Evolutionary conservation across 768 basidiomycete species (phyloP), one percentile per base, ranked within the genome.

Genomic region (Lenzites betulinus): DNA sequence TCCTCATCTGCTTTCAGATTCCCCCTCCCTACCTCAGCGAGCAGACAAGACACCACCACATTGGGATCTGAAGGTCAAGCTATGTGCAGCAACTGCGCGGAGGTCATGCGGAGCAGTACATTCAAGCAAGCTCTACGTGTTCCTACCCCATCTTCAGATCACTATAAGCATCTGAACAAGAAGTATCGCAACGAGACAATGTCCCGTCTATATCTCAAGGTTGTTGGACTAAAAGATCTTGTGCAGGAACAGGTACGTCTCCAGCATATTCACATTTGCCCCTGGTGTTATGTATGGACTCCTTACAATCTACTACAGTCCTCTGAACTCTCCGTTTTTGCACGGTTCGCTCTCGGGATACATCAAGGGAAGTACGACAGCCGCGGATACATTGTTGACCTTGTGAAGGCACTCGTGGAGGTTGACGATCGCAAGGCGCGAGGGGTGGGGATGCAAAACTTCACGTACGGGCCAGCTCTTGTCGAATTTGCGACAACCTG

Each of bases 401-500:
- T 77, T 0, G 47, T 78, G 0, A 47, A 73, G 18, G 78, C 74
- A 1, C 67, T 77, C 52, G 69, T 73, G 0, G 26, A 47, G 0
- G 57, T 64, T 8, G 18, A 39, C 0, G 76, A 77, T 13, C 51
- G 66, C 1, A 62, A 74, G 22, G 66, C 66, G 2, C 64, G 68
- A 0, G 75, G 75, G 0, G 66, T 70, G 1, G 75, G 75, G 0
- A 65, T 67, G 58, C 75, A 75, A 51, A 78, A 78, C 49, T 75
- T 77, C 62, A 52, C 61, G 5, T 77, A 77, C 58, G 51, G 71
- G 1, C 74, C 75, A 1, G 70, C 61, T 0, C 70, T 66, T 33
- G 68, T 73, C 7, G 73, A 78, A 26, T 71, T 76, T 36, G 58
- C 55, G 11, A 67, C 75, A 48, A 65, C 75, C 2, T 9, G 71